Evolutionary conservation across 106 monocot genomes (phyloP).

Genomic region (Cymbidium sinense): DNA sequence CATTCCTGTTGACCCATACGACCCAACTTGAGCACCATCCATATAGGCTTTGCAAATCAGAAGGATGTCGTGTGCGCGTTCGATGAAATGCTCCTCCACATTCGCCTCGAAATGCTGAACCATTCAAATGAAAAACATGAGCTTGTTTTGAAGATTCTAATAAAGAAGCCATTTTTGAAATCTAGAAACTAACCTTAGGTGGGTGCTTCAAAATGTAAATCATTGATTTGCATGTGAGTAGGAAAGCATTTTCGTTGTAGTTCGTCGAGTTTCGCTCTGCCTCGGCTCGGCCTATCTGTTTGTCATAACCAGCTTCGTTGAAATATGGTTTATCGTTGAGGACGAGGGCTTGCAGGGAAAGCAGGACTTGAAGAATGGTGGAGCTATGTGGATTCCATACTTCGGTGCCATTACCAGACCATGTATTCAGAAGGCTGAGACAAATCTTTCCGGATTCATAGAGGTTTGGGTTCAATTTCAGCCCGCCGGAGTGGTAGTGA

Average conservation of each 20-base stretch:
- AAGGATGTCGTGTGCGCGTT: not conserved
- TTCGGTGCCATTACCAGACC: constrained; percentile 11
- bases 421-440: constrained; percentile 24
- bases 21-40: constrained; percentile 3
- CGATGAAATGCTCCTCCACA: constrained; percentile 5
- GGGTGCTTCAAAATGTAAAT: constrained; percentile 5
- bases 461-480: constrained; percentile 19
- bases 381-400: constrained; percentile 20
- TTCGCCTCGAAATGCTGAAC: constrained; percentile 7
- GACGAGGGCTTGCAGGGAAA: constrained; percentile 21
- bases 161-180: no score
- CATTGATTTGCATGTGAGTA: constrained; percentile 15
- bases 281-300: constrained; percentile 4
- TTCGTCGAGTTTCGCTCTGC: constrained; percentile 8
- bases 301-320: constrained; percentile 13
- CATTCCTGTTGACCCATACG: not conserved
- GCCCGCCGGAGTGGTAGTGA: constrained; percentile 14
- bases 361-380: constrained; percentile 22
- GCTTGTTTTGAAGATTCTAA: not conserved
- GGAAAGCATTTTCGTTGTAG: constrained; percentile 17
- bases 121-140: constrained; percentile 1
- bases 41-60: constrained; percentile 6
- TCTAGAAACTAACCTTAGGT: constrained; percentile 9
- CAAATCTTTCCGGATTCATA: constrained; percentile 18
- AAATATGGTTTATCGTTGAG: constrained; percentile 22